phyloP scores from a whole-genome alignment of 306 rosid genomes.

The Cyamopsis tetragonoloba region DNA sequence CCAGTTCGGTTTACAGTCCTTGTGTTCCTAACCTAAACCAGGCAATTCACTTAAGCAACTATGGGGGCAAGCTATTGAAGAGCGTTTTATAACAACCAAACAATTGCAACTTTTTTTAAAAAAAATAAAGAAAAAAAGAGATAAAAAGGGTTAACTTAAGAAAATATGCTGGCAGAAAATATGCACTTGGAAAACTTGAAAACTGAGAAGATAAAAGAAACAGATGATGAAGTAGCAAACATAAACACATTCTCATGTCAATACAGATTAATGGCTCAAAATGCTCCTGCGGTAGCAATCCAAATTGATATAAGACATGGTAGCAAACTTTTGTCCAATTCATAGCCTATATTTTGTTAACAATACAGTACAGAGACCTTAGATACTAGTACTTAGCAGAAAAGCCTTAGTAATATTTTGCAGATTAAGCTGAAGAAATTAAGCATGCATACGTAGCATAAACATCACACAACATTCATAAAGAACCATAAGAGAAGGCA shows the following conservation, averaged over 20 bases:
- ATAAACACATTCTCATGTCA: not conserved
- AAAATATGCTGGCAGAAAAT: not conserved
- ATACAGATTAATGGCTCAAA: not conserved
- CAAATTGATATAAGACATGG: not conserved
- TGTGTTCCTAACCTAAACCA: conserved; percentile 59
- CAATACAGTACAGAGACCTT: too few relatives aligned
- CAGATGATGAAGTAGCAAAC: not conserved
- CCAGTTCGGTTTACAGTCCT: conserved; percentile 69
- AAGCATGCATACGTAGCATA: not conserved
- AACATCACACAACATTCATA: not conserved
- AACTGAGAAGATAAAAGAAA: not conserved
- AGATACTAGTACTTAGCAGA: not conserved
- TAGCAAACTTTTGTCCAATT: not conserved
- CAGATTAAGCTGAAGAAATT: not conserved
- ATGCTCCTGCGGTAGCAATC: not conserved
- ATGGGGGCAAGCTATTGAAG: not conserved
- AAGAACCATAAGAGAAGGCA: not conserved
- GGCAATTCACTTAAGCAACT: conserved; percentile 7
- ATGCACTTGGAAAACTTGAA: not conserved
- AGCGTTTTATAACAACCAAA: conserved; percentile 17
- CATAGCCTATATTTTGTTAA: not conserved
- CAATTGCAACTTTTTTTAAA: not conserved
- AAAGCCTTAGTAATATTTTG: not conserved
- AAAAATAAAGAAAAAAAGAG: not conserved
- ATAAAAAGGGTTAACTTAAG: too few relatives aligned